These are phyloP conservation scores for Vicia villosa DNA, from an alignment of 306 rosid species.

Conservation along the genomic window DNA sequence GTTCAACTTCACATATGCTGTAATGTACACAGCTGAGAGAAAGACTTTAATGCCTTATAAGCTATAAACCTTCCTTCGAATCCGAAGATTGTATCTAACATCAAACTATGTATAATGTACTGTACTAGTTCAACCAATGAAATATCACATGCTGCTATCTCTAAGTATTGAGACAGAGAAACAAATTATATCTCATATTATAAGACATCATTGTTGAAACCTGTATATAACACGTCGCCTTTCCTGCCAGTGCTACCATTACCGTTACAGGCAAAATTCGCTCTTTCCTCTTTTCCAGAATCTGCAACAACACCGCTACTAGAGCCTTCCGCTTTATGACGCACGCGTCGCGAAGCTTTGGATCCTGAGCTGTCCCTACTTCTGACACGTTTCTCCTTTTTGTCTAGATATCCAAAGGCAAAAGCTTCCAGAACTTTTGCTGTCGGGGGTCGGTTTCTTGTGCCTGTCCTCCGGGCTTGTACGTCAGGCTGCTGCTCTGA, in stretches of 20 bases:
- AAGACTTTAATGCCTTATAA: neutral
- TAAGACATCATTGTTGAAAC: conserved; percentile 16
- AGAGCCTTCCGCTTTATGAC: conserved; percentile 45
- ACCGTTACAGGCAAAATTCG: conserved; percentile 34
- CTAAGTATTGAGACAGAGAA: conserved; percentile 14
- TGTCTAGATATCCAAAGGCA: conserved; percentile 82
- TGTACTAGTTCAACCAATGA: conserved; percentile 35
- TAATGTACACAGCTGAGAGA: neutral
- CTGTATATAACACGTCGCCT: conserved; percentile 40
- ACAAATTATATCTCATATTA: conserved; percentile 1
- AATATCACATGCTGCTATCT: conserved; percentile 23
- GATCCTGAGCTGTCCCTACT: conserved; percentile 43
- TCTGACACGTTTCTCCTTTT: conserved; percentile 75
- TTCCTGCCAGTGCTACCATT: conserved; percentile 29
- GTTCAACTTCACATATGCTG: conserved; percentile 31
- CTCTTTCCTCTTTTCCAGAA: conserved; percentile 41
- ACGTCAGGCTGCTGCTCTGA: conserved; percentile 51
- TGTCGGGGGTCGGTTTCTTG: conserved; percentile 85
- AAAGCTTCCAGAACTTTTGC: conserved; percentile 83
- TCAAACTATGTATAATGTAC: conserved; percentile 20
- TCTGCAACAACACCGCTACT: conserved; percentile 40
- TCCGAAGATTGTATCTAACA: conserved; percentile 37
- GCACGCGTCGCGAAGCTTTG: conserved; percentile 49
- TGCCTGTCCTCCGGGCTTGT: conserved; percentile 67
- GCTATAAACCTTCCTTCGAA: conserved; percentile 30